Base-by-base conservation (phyloP, 148 eudicot genomes). In the Diospyros kaki region DNA sequence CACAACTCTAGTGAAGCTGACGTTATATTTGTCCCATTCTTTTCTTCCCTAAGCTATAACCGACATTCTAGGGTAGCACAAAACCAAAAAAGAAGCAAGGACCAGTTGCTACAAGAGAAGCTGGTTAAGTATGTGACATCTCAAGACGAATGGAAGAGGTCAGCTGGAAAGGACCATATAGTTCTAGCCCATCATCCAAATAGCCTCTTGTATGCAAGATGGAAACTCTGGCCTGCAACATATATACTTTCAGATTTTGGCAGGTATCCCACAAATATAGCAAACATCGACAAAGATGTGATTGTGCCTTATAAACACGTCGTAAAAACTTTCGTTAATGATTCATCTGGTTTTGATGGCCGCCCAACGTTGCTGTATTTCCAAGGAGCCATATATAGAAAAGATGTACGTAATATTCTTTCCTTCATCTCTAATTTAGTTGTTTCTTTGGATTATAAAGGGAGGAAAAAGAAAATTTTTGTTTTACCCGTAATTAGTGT, bases 161-260 rank as follows among this genome's bases (percentile, higher is more conserved):
- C 70, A 9, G 83, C 82, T 28, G 98, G 98, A 55, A 85, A 82
- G 67, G 82, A 91, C 75, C 98, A 93, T 78, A 63, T 93, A 54
- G 88, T 93, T 2, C 70, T 89, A n/a, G 96, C 98, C 4, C 98
- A 91, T 73, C 98, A 93, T 81, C 98, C 98, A 1, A 93, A 93
- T 77, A 93, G 96, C 72, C 73, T 93, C 88, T 62, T 91, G 70
- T 75, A 66, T 79, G 93, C 89, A 1, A 82, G 96, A 69, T 82
- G 73, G 67, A 87, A 83, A 81, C 69, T 91, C 61, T 85, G 89
- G 9, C 81, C 93, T 45, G 92, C 92, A 0, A 85, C 79, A 84
- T 86, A 87, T 76, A 82, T 93, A 68, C 94, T 91, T 78, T 89
- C 96, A 13, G 96, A 91, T 83, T 91, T 93, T 72, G 97, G 93